Evolutionary conservation across 2,329 filamentous ascomycete species (phyloP).

Genomic region (Pezicula neosporulosa): DNA sequence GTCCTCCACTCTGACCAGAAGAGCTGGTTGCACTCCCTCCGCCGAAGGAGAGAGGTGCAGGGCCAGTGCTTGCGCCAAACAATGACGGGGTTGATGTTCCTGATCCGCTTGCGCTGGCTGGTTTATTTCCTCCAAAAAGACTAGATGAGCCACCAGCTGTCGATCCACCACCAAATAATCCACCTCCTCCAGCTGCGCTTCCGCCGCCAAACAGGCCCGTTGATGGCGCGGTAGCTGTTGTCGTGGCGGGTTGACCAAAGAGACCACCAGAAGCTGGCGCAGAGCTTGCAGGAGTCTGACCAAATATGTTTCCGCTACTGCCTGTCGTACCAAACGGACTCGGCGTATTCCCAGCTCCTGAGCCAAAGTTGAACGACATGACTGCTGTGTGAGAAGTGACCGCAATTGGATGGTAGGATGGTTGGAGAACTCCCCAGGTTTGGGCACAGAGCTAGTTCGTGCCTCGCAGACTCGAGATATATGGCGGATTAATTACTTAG

Average conservation of each 20-base stretch:
- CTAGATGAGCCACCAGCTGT: slow-evolving; percentile 3
- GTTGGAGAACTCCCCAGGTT: not conserved
- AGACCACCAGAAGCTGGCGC: slow-evolving; percentile 17
- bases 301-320: slow-evolving; percentile 23
- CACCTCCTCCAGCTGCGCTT: slow-evolving; percentile 5
- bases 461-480: not conserved
- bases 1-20: too few species aligned
- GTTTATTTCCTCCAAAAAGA: slow-evolving; percentile 5
- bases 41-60: slow-evolving; percentile 21
- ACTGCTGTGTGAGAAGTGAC: not conserved
- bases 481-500: too few species aligned
- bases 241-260: slow-evolving; percentile 25
- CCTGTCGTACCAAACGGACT: not conserved
- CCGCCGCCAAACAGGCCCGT: not conserved
- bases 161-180: slow-evolving; percentile 18
- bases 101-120: slow-evolving; percentile 11
- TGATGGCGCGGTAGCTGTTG: slow-evolving; percentile 13
- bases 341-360: slow-evolving; percentile 5
- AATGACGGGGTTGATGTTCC: slow-evolving; percentile 15
- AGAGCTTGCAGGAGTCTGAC: slow-evolving; percentile 10
- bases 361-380: slow-evolving; percentile 33
- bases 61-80: slow-evolving; percentile 24
- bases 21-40: not conserved
- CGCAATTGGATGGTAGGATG: not conserved
- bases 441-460: not conserved